Percentiles rank a stretch among this genome's conserved stretches.
Conservation (phyloP, 805 yeast genomes). For the Wickerhamomyces mucosus region DNA sequence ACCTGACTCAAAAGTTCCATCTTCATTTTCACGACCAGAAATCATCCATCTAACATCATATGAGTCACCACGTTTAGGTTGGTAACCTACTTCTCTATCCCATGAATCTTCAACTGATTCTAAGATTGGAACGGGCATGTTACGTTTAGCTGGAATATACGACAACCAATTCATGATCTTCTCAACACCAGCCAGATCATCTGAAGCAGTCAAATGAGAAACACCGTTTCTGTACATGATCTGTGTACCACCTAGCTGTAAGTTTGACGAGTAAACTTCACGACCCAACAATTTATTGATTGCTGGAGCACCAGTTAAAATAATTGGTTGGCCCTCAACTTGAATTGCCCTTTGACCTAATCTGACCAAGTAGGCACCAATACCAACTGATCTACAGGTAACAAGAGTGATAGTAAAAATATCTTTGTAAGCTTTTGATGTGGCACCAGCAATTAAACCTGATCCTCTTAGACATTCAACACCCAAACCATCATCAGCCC, state of each 20-base stretch:
- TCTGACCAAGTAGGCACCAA: slow-evolving; percentile 97
- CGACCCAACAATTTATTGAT: slow-evolving; percentile 94
- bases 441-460: slow-evolving; percentile 98
- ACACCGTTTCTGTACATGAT: slow-evolving; percentile 98
- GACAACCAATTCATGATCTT: slow-evolving; percentile 94
- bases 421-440: slow-evolving; percentile 95
- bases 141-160: slow-evolving; percentile 85
- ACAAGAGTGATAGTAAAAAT: slow-evolving; percentile 96
- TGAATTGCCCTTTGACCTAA: slow-evolving; percentile 98
- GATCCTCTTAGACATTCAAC: slow-evolving; percentile 98
- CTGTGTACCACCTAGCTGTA: slow-evolving; percentile 98
- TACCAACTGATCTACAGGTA: slow-evolving; percentile 99
- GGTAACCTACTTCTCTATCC: slow-evolving; percentile 87
- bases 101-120: slow-evolving; percentile 68
- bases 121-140: slow-evolving; percentile 82
- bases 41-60: slow-evolving; percentile 95
- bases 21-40: slow-evolving; percentile 65
- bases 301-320: slow-evolving; percentile 98
- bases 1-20: slow-evolving; percentile 73
- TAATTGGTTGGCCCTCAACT: slow-evolving; percentile 97
- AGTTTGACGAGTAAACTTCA: slow-evolving; percentile 92
- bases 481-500: slow-evolving; percentile 95
- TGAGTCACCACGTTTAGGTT: slow-evolving; percentile 60
- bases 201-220: slow-evolving; percentile 93
- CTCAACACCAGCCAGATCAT: slow-evolving; percentile 93